phyloP scores from a whole-genome alignment of 352 stramenopile genomes.

The Globisporangium recalcitrans region DNA sequence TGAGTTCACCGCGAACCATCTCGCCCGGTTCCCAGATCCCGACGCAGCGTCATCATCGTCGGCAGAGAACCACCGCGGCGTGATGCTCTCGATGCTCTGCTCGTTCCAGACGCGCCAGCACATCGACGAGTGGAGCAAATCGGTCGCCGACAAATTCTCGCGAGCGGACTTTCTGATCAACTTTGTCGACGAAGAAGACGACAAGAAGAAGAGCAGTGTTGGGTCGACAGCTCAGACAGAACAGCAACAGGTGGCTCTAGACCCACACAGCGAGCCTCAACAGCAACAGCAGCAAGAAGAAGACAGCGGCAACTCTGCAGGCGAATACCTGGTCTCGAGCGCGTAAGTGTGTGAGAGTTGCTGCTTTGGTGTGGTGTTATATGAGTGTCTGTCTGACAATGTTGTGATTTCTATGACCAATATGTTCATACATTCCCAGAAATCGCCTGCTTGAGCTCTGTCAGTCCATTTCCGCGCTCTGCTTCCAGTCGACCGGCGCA shows the following conservation, averaged over 20 bases:
- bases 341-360: constrained; percentile 9
- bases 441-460: constrained; percentile 27
- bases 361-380: background rate
- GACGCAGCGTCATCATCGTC: constrained; percentile 4
- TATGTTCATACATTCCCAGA: constrained; percentile 7
- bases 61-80: constrained; percentile 24
- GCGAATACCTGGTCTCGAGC: constrained; percentile 3
- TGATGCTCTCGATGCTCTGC: constrained; percentile 52
- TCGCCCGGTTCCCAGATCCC: constrained; percentile 42
- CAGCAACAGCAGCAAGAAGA: background rate
- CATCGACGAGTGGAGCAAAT: constrained; percentile 54
- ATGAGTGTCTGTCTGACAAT: background rate
- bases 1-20: constrained; percentile 48
- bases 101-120: constrained; percentile 40
- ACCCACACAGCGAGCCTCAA: constrained; percentile 1
- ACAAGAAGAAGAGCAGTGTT: constrained; percentile 7
- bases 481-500: constrained; percentile 18
- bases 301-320: constrained; percentile 6
- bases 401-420: constrained; percentile 2
- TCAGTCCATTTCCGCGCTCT: constrained; percentile 22
- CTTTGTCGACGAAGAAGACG: constrained; percentile 31
- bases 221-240: constrained; percentile 3
- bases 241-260: background rate
- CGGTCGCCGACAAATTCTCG: constrained; percentile 50
- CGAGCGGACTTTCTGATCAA: constrained; percentile 70